Conservation (phyloP, 202 grass and related monocot genomes). For the Sporobolus alterniflorus region DNA sequence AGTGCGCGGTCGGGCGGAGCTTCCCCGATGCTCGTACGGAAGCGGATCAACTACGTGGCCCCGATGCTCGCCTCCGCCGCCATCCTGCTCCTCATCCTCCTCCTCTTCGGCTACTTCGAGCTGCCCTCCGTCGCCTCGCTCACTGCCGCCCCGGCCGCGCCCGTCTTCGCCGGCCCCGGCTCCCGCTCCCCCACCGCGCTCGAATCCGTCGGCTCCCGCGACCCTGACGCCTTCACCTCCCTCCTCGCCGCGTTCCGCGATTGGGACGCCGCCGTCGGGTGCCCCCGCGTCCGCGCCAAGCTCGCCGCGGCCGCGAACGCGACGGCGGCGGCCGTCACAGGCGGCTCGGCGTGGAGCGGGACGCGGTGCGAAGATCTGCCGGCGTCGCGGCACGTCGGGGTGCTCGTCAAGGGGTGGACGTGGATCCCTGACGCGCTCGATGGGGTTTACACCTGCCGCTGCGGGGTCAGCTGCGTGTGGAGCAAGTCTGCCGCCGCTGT, state of each 20-base stretch:
- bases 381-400: slow-evolving; percentile 55
- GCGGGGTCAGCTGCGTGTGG: slow-evolving; percentile 85
- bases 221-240: slow-evolving; percentile 54
- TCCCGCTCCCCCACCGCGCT: slow-evolving; percentile 35
- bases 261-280: slow-evolving; percentile 81
- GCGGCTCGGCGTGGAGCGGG: slow-evolving; percentile 32
- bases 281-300: slow-evolving; percentile 65
- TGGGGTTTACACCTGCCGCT: slow-evolving; percentile 83
- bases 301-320: slow-evolving; percentile 32
- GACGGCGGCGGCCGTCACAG: slow-evolving; percentile 36
- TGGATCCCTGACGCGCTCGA: slow-evolving; percentile 97
- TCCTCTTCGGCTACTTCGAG: slow-evolving; percentile 84
- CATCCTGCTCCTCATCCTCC: slow-evolving; percentile 88
- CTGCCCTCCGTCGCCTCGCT: slow-evolving; percentile 77
- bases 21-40: slow-evolving; percentile 59
- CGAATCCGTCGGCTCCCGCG: slow-evolving; percentile 60
- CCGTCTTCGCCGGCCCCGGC: background rate
- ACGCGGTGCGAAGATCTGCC: slow-evolving; percentile 18
- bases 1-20: background rate
- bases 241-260: slow-evolving; percentile 65
- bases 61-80: slow-evolving; percentile 77
- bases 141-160: slow-evolving; percentile 2
- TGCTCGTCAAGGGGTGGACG: slow-evolving; percentile 93
- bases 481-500: slow-evolving; percentile 73
- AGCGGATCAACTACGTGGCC: slow-evolving; percentile 88